These are phyloP conservation scores for Cercospora beticola DNA, from an alignment of 2,329 filamentous ascomycete species.

Conservation along the genomic window DNA sequence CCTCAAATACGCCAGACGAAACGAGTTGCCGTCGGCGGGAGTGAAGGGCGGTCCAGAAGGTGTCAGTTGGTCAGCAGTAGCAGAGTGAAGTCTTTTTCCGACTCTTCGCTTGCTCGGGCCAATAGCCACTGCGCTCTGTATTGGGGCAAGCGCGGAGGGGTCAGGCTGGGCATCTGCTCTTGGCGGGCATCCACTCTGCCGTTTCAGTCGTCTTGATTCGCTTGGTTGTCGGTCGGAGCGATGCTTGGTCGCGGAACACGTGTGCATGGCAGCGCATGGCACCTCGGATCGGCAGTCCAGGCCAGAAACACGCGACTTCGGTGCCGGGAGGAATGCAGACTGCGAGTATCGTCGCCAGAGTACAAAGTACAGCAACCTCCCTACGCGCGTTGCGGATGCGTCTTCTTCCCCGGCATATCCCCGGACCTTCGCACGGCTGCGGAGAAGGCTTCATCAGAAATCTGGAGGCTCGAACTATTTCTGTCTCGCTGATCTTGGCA, in stretches of 20 bases:
- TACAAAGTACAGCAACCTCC: neutral
- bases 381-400: neutral
- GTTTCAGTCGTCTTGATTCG: neutral
- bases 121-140: neutral
- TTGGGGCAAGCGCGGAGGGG: neutral
- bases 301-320: neutral
- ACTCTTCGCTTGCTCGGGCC: neutral
- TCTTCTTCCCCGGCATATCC: neutral
- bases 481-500: neutral
- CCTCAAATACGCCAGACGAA: neutral
- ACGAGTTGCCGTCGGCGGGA: neutral
- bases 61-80: neutral
- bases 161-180: neutral
- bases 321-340: neutral
- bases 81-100: neutral
- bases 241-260: neutral
- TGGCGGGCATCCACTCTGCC: neutral
- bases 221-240: neutral
- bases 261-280: conserved; percentile 6
- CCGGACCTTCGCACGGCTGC: neutral
- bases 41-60: neutral
- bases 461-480: neutral
- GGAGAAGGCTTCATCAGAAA: neutral
- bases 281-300: neutral
- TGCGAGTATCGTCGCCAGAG: neutral